Percentiles rank a stretch among this genome's conserved stretches.
Conservation (phyloP, 2,329 filamentous ascomycete species). For the Colletotrichum coccodes region DNA sequence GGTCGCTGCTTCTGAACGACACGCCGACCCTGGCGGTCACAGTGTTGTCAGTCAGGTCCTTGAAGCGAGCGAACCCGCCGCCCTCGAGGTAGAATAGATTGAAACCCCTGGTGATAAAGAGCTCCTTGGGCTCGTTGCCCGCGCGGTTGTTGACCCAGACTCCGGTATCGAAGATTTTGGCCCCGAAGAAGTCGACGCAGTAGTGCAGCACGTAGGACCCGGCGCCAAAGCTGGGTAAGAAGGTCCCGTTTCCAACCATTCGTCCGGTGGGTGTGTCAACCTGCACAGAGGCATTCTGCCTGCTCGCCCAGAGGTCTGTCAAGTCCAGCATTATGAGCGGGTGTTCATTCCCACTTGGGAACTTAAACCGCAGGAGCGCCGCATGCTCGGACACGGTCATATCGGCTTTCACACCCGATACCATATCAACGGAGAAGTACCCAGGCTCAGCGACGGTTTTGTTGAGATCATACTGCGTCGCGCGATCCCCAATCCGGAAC, state of each 20-base stretch:
- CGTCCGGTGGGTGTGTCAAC: constrained; percentile 62
- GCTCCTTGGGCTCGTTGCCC: constrained; percentile 48
- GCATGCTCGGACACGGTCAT: constrained; percentile 71
- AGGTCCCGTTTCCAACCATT: constrained; percentile 66
- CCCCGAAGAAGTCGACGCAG: constrained; percentile 68
- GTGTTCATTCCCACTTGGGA: constrained; percentile 49
- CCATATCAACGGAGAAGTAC: constrained; percentile 67
- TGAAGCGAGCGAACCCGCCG: constrained; percentile 68
- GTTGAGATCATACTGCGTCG: constrained; percentile 45
- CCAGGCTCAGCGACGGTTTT: constrained; percentile 61
- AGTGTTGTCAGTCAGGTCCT: constrained; percentile 52
- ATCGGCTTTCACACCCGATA: constrained; percentile 62
- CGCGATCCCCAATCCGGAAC: constrained; percentile 60
- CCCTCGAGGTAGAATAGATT: constrained; percentile 53
- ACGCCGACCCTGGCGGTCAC: constrained; percentile 70
- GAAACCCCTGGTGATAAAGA: constrained; percentile 51
- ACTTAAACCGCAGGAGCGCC: constrained; percentile 70
- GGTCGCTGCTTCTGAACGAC: constrained; percentile 69
- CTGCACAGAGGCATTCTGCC: constrained; percentile 55
- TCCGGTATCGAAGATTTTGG: constrained; percentile 44
- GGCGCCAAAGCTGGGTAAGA: constrained; percentile 69
- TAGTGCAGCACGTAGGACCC: constrained; percentile 68
- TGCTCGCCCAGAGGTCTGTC: constrained; percentile 61
- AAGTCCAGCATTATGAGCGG: constrained; percentile 69
- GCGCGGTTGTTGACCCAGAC: constrained; percentile 53